These are phyloP conservation scores for Thalassiosira profunda DNA, from an alignment of 108 stramenopile species.

Conservation along the genomic window DNA sequence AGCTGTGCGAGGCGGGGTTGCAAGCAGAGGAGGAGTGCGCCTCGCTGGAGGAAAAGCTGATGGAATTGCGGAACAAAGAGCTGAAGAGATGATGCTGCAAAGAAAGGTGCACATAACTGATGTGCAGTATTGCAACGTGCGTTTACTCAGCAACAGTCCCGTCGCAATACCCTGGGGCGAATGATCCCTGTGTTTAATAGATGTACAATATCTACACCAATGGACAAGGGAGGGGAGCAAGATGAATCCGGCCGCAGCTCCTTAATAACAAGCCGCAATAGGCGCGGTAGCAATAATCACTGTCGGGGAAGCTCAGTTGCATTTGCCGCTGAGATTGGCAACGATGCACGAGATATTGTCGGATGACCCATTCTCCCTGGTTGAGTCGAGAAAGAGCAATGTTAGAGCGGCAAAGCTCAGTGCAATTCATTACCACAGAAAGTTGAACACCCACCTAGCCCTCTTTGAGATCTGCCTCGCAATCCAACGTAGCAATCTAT, in stretches of 20 bases:
- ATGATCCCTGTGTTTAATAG: too few relatives aligned
- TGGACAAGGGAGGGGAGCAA: background rate
- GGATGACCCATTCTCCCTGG: slow-evolving; percentile 75
- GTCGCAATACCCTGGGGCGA: too few relatives aligned
- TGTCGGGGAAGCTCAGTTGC: slow-evolving; percentile 3
- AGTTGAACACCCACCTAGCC: slow-evolving; percentile 47
- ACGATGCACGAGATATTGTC: slow-evolving; percentile 84
- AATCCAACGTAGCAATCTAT: slow-evolving; percentile 83
- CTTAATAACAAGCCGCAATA: too few relatives aligned
- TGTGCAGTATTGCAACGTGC: too few relatives aligned
- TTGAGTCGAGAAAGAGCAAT: background rate
- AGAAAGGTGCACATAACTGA: too few relatives aligned
- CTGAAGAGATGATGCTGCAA: slow-evolving; percentile 4
- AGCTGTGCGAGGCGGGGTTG: slow-evolving; percentile 46
- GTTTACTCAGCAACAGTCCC: too few relatives aligned
- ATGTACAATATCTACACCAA: background rate
- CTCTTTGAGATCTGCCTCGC: slow-evolving; percentile 71
- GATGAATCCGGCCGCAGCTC: background rate
- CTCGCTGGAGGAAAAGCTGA: slow-evolving; percentile 67
- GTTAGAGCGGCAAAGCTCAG: background rate
- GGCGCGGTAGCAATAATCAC: slow-evolving; percentile 12
- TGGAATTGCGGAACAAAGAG: slow-evolving; percentile 53
- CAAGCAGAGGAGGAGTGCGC: slow-evolving; percentile 58
- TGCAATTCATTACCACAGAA: background rate
- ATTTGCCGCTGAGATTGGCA: slow-evolving; percentile 69